These are phyloP conservation scores for Uronychia setigera DNA, from an alignment of 73 alveolate species.

Conservation along the genomic window DNA sequence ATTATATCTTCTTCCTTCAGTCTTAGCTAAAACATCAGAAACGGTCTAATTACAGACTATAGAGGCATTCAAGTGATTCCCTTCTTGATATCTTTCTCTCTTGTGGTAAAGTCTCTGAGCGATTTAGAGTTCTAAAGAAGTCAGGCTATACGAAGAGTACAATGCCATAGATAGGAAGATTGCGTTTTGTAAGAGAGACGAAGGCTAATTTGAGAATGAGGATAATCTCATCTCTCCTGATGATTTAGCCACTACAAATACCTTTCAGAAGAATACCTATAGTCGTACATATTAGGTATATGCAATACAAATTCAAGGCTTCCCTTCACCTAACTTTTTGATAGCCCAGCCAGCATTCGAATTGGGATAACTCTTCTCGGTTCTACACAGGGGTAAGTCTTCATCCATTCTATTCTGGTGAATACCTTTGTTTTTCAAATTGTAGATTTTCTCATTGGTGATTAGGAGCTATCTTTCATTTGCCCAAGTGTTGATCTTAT, in stretches of 20 bases:
- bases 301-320: conserved; percentile 78
- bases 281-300: conserved; percentile 70
- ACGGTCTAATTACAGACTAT: conserved; percentile 6
- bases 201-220: conserved; percentile 68
- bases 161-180: conserved; percentile 68
- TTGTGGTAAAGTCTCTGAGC: conserved; percentile 60
- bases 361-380: conserved; percentile 65
- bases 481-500: conserved; percentile 62
- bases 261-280: conserved; percentile 60
- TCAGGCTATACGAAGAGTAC: neutral
- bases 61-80: conserved; percentile 62
- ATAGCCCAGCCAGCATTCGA: conserved; percentile 61
- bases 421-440: conserved; percentile 46
- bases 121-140: conserved; percentile 18
- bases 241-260: neutral
- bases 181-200: conserved; percentile 28
- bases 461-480: conserved; percentile 47
- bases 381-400: conserved; percentile 3
- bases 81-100: conserved; percentile 55
- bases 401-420: neutral
- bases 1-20: conserved; percentile 48
- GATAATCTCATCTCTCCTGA: conserved; percentile 65
- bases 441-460: conserved; percentile 48
- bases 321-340: conserved; percentile 33
- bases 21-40: neutral